These are phyloP conservation scores for Margaritispora aquatica DNA, from an alignment of 495 filamentous ascomycete genomes.

Conservation along the genomic window DNA sequence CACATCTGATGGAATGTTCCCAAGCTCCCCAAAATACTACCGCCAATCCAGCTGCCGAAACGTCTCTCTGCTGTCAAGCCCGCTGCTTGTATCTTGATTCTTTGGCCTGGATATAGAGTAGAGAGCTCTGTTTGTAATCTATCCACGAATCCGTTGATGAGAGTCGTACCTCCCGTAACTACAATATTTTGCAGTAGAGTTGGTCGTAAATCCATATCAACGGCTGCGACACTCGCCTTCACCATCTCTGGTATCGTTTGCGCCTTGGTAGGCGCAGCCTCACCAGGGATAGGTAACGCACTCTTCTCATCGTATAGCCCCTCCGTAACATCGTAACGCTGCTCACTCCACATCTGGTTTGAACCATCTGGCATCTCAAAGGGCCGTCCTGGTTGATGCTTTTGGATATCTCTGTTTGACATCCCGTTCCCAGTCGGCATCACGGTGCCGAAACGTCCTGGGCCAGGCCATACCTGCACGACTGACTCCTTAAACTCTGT, in stretches of 20 bases:
- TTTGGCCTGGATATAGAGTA: conserved; percentile 68
- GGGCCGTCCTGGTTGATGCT: conserved; percentile 61
- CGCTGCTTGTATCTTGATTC: conserved; percentile 77
- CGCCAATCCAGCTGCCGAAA: conserved; percentile 93
- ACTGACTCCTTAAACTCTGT: conserved; percentile 97
- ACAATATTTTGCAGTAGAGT: conserved; percentile 83
- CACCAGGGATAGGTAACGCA: conserved; percentile 36
- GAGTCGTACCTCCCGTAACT: conserved; percentile 77
- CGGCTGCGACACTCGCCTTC: conserved; percentile 63
- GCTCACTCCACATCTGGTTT: conserved; percentile 86
- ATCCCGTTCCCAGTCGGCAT: conserved; percentile 46
- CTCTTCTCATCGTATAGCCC: conserved; percentile 82
- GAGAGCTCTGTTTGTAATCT: conserved; percentile 78
- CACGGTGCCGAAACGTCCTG: conserved; percentile 52
- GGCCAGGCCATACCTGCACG: conserved; percentile 87
- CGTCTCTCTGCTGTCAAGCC: conserved; percentile 80
- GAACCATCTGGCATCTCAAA: conserved; percentile 96
- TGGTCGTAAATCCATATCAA: conserved; percentile 86
- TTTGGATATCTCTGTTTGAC: conserved; percentile 64
- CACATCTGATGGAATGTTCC: conserved; percentile 99
- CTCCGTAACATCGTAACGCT: conserved; percentile 79
- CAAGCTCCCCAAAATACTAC: conserved; percentile 90
- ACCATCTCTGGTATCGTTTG: conserved; percentile 78
- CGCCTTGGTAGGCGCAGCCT: conserved; percentile 41
- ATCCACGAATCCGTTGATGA: conserved; percentile 86